Base-by-base conservation (phyloP, 352 stramenopile genomes). In the Globisporangium cystogenes region DNA sequence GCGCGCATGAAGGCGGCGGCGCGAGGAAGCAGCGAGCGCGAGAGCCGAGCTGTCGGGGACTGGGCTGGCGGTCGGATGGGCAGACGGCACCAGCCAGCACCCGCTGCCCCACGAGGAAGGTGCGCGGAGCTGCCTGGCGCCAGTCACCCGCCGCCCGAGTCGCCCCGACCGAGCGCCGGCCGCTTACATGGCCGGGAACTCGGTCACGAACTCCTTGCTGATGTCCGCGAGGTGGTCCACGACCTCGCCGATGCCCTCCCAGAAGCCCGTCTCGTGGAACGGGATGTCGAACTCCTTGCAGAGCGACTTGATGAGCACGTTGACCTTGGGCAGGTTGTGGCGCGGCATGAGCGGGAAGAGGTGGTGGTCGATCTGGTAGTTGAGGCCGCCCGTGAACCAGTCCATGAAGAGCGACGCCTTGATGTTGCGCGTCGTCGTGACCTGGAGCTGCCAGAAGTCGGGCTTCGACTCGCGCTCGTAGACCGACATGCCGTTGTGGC, bases 301-400 rank as follows among this genome's bases (percentile, higher is more conserved):
- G 53, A 99, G 97, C 27, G 87, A 95, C 62, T 97, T 92, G 40
- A 98, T 92, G 44, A 98, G 68, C 54, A 88, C 82, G 72, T 99
- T 97, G 24, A 97, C 81, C 70, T 96, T 95, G 10, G 65, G 58
- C 46, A 98, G 70, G 68, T 98, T 98, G 76, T 99, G 94, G 60
- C 96, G 82, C n/a, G 96, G 96, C 69, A 99, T 89, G 65, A 92
- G 88, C 20, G 96, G 96, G 78, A 99, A 99, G 47, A 99, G 82
- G 72, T 99, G 96, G 74, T 99, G 96, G 69, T 99, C 96, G 41
- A 99, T 96, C 81, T 99, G 96, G 68, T 98, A 99, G 75, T 99
- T 97, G 7, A 99, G 82, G 21, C 96, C 96, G 68, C 96, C 96
- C 51, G 94, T 99, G 78, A 99, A 99, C 95, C 96, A 99, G 67